phyloP scores from a whole-genome alignment of 2,329 filamentous ascomycete species.

The Paracoccidioides brasiliensis region DNA sequence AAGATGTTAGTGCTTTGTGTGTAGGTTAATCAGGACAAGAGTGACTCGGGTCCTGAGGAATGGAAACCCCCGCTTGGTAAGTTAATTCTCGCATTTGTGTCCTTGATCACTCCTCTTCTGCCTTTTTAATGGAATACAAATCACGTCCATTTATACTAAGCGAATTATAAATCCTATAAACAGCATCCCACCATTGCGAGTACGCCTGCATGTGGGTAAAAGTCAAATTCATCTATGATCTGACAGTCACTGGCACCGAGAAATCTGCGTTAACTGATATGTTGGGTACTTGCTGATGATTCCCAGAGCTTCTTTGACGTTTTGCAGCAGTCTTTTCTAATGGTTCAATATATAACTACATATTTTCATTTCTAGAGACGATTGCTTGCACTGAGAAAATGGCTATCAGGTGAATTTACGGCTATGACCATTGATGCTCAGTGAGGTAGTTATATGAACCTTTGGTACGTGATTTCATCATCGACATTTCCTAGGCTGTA shows the following conservation, averaged over 20 bases:
- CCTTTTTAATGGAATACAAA: neutral
- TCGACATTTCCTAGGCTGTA: no score
- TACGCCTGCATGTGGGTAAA: constrained; percentile 66
- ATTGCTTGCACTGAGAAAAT: no score
- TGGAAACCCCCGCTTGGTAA: constrained; percentile 60
- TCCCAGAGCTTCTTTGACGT: neutral
- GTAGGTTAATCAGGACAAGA: constrained; percentile 53
- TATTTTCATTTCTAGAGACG: neutral
- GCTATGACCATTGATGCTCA: no score
- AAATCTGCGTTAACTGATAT: constrained; percentile 54
- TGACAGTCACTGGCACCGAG: constrained; percentile 60
- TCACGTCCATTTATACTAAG: neutral
- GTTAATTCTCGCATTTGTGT: constrained; percentile 9
- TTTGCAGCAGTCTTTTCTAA: no score
- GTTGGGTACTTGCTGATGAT: constrained; percentile 44
- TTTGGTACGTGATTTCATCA: no score
- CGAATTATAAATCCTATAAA: neutral
- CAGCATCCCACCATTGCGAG: constrained; percentile 56
- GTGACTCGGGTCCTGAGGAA: constrained; percentile 58
- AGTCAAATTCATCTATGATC: constrained; percentile 59
- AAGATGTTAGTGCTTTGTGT: neutral
- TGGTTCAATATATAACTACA: neutral
- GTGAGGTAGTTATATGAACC: no score
- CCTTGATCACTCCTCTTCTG: neutral
- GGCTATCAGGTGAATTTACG: no score